Evolutionary conservation across 805 yeast species (phyloP).

Genomic region (Hanseniaspora thailandica): DNA sequence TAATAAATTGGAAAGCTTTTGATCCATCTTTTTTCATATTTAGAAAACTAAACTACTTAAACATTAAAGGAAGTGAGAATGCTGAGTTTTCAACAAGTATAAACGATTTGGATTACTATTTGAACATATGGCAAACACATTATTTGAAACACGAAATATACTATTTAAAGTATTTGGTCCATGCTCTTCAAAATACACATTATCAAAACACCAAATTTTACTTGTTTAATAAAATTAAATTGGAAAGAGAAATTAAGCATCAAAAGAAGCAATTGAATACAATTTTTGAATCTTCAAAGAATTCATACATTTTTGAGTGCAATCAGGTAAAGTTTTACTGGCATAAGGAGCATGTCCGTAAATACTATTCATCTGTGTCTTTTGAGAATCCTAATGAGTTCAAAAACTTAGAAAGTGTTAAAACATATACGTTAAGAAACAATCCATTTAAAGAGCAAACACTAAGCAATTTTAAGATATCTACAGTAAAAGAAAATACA

Average conservation of each 20-base stretch:
- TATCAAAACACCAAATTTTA: not conserved
- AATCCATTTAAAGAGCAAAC: not conserved
- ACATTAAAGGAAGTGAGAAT: not conserved
- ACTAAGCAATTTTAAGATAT: not conserved
- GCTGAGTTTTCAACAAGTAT: not conserved
- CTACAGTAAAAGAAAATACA: not conserved
- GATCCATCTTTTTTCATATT: slow-evolving; percentile 4
- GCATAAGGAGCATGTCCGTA: not conserved
- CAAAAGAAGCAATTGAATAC: not conserved
- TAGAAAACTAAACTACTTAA: not conserved
- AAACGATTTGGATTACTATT: slow-evolving; percentile 3
- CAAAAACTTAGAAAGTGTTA: too few relatives aligned
- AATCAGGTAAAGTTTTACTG: not conserved
- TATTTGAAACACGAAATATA: slow-evolving; percentile 3
- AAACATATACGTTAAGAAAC: not conserved
- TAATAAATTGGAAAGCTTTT: slow-evolving; percentile 6
- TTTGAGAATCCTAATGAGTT: not conserved
- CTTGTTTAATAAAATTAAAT: not conserved
- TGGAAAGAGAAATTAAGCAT: not conserved
- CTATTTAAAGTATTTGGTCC: not conserved
- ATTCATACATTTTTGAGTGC: not conserved
- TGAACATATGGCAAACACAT: not conserved
- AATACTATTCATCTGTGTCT: not conserved
- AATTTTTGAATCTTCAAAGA: not conserved
- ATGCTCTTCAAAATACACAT: not conserved